Conservation (phyloP, 768 basidiomycete genomes). For the Leucocoprinus leucothites region DNA sequence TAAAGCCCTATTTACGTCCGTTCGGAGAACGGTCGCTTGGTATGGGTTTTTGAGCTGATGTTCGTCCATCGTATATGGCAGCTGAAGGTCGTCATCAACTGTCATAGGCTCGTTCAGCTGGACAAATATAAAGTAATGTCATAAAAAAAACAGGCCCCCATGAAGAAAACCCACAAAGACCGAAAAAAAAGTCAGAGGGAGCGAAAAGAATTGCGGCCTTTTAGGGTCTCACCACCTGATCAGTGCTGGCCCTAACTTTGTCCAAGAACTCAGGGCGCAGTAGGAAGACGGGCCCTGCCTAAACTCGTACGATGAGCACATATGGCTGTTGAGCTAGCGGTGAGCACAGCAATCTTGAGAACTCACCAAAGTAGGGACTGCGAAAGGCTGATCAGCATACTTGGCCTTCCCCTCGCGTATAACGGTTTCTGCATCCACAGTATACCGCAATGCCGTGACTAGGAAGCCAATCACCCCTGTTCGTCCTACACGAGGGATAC, state of each 20-base stretch:
- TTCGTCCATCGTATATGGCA: slow-evolving; percentile 35
- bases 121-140: neutral
- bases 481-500: slow-evolving; percentile 29
- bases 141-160: neutral
- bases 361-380: slow-evolving; percentile 32
- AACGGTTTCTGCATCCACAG: slow-evolving; percentile 25
- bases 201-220: no score
- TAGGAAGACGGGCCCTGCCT: slow-evolving; percentile 33
- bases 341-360: neutral
- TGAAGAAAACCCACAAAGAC: no score
- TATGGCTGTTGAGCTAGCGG: neutral
- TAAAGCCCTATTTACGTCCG: slow-evolving; percentile 34
- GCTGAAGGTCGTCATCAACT: slow-evolving; percentile 32
- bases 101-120: slow-evolving; percentile 35
- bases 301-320: neutral
- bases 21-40: slow-evolving; percentile 31
- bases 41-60: slow-evolving; percentile 31
- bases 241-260: slow-evolving; percentile 27
- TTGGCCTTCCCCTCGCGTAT: slow-evolving; percentile 26
- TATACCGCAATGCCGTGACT: slow-evolving; percentile 30
- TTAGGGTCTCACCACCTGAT: slow-evolving; percentile 25
- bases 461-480: slow-evolving; percentile 33
- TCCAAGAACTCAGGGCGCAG: slow-evolving; percentile 30
- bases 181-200: no score
- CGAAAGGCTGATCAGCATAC: neutral